These are phyloP conservation scores for Aureobasidium uvarum DNA, from an alignment of 2,329 filamentous ascomycete species.

Conservation along the genomic window DNA sequence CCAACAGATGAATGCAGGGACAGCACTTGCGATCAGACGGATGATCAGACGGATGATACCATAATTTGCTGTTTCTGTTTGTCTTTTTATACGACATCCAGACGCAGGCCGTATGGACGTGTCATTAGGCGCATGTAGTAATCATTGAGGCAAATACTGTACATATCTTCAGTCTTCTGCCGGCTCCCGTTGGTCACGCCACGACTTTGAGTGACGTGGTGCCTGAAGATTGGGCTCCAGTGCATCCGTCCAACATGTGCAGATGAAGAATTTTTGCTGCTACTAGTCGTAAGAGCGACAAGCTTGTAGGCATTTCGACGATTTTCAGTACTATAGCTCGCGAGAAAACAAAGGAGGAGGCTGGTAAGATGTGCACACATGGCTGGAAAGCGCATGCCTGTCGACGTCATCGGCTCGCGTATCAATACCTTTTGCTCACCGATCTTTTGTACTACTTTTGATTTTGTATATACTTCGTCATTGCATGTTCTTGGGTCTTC, in stretches of 20 bases:
- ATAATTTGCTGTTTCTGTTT: background rate
- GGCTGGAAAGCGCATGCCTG: slow-evolving; percentile 9
- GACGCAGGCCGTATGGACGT: background rate
- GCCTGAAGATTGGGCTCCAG: slow-evolving; percentile 15
- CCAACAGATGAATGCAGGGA: background rate
- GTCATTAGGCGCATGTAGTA: background rate
- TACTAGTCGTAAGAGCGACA: background rate
- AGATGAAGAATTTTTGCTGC: background rate
- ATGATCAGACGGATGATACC: background rate
- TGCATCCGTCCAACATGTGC: background rate
- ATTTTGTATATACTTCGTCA: slow-evolving; percentile 1
- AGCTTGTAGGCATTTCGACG: background rate
- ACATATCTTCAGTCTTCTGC: slow-evolving; percentile 12
- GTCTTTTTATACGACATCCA: background rate
- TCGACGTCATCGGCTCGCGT: slow-evolving; percentile 13
- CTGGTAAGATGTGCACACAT: slow-evolving; percentile 12
- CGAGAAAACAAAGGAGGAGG: slow-evolving; percentile 9
- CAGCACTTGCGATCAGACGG: background rate
- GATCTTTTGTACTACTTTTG: slow-evolving; percentile 22
- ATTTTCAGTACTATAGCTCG: background rate
- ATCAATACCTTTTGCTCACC: slow-evolving; percentile 20
- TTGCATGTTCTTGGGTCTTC: background rate
- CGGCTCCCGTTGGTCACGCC: slow-evolving; percentile 11
- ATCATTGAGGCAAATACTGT: slow-evolving; percentile 5
- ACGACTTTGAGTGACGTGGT: slow-evolving; percentile 10